Percentiles rank a stretch among this genome's conserved stretches.
These are phyloP conservation scores for Monosporozyma solicola DNA, from an alignment of 805 yeast genomes.

Conservation along the genomic window DNA sequence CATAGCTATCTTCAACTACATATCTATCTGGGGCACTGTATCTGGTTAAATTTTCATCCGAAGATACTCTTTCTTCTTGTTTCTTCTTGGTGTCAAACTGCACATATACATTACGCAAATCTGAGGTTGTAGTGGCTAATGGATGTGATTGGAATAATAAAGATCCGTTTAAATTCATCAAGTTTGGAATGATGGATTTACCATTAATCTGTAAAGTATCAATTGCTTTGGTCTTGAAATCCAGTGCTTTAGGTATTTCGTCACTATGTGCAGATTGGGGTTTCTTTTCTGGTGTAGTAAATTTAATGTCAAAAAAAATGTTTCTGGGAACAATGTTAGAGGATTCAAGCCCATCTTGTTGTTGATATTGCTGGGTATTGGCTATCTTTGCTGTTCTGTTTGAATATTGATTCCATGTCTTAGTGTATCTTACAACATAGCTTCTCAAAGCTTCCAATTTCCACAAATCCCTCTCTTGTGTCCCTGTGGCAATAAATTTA, in stretches of 20 bases:
- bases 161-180: slow-evolving; percentile 26
- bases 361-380: slow-evolving; percentile 19
- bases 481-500: slow-evolving; percentile 62
- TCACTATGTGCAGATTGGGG: not conserved
- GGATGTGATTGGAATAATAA: slow-evolving; percentile 29
- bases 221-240: not conserved
- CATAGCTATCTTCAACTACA: slow-evolving; percentile 47
- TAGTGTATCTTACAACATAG: slow-evolving; percentile 53
- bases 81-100: slow-evolving; percentile 31
- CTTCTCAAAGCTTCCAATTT: slow-evolving; percentile 64
- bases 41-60: not conserved
- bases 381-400: slow-evolving; percentile 1
- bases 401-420: slow-evolving; percentile 17
- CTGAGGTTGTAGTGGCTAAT: slow-evolving; percentile 32
- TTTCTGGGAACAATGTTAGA: slow-evolving; percentile 38
- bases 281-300: slow-evolving; percentile 5
- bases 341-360: slow-evolving; percentile 14
- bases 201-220: not conserved
- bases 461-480: slow-evolving; percentile 70
- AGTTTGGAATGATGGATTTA: not conserved
- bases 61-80: not conserved
- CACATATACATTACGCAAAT: slow-evolving; percentile 36
- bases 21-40: slow-evolving; percentile 20
- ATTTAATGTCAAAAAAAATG: slow-evolving; percentile 40
- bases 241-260: not conserved